phyloP scores from a whole-genome alignment of 305 asterid genomes.

The Ajuga reptans region DNA sequence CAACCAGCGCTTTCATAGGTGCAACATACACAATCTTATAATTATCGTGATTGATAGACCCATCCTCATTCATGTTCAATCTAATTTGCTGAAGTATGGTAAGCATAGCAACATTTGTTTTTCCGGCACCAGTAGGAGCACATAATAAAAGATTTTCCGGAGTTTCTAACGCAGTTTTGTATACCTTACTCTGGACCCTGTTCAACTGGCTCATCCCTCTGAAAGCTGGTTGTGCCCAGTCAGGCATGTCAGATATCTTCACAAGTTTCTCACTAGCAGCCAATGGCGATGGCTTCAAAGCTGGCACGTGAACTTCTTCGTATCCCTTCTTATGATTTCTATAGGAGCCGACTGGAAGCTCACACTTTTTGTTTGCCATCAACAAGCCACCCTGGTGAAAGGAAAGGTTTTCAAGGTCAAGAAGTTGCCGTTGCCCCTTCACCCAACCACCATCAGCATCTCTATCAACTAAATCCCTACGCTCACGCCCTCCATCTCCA shows the following conservation, averaged over 20 bases:
- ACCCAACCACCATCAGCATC: conserved; percentile 79
- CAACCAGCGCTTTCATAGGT: conserved; percentile 93
- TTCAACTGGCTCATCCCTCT: conserved; percentile 75
- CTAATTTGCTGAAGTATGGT: conserved; percentile 83
- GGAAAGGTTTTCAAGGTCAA: conserved; percentile 72
- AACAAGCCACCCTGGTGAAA: conserved; percentile 71
- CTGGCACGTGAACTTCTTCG: conserved; percentile 92
- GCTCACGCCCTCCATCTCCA: conserved; percentile 56
- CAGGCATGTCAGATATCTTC: conserved; percentile 67
- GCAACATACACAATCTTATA: conserved; percentile 94
- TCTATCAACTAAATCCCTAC: conserved; percentile 46
- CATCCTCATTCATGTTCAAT: conserved; percentile 65
- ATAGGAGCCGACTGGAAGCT: conserved; percentile 62
- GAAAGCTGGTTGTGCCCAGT: conserved; percentile 95
- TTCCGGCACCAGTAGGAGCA: conserved; percentile 99
- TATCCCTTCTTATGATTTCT: conserved; percentile 67
- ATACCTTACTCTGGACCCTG: conserved; percentile 87
- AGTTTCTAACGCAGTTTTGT: conserved; percentile 64
- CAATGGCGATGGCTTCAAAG: conserved; percentile 66
- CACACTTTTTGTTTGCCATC: conserved; percentile 75
- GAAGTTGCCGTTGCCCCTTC: conserved; percentile 71
- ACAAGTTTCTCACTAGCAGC: conserved; percentile 52
- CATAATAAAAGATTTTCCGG: conserved; percentile 74
- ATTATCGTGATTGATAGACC: conserved; percentile 51
- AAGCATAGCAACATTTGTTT: conserved; percentile 96